Conservation (phyloP, 2,329 filamentous ascomycete genomes). For the Aspergillus fumigatus region DNA sequence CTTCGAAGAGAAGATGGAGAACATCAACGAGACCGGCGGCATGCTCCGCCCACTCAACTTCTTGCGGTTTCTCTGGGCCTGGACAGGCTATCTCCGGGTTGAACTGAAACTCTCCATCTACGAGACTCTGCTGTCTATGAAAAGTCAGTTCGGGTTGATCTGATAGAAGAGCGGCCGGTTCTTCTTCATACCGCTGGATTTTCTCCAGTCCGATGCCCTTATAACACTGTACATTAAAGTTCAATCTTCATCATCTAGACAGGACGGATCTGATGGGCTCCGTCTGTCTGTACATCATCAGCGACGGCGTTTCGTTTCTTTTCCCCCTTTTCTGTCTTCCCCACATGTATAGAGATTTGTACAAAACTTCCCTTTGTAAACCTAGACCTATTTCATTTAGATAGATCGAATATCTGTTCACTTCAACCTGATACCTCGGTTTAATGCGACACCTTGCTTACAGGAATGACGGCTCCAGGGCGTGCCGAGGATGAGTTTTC, state of each 20-base stretch:
- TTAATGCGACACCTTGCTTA: not conserved
- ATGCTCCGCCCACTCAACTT: constrained; percentile 51
- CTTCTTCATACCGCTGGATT: not conserved
- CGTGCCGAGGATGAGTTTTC: constrained; percentile 33
- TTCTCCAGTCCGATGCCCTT: not conserved
- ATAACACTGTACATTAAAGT: not conserved
- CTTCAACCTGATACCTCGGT: not conserved
- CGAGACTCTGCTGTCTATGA: constrained; percentile 51
- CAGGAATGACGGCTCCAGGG: no score
- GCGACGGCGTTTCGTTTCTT: constrained; percentile 22
- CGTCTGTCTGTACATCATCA: constrained; percentile 27
- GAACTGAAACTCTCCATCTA: constrained; percentile 57
- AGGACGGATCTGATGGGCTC: constrained; percentile 13
- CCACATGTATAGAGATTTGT: not conserved
- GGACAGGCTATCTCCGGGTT: constrained; percentile 51
- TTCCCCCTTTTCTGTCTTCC: constrained; percentile 4
- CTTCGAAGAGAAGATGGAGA: constrained; percentile 57
- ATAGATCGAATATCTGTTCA: not conserved
- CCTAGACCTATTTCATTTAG: not conserved
- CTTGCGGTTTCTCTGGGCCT: constrained; percentile 48
- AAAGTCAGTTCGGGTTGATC: constrained; percentile 46
- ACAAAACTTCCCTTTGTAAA: not conserved
- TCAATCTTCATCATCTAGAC: not conserved
- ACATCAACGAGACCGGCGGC: constrained; percentile 44
- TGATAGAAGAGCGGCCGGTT: not conserved